Base-by-base conservation (phyloP, 768 basidiomycete genomes). In the Tylopilus felleus region DNA sequence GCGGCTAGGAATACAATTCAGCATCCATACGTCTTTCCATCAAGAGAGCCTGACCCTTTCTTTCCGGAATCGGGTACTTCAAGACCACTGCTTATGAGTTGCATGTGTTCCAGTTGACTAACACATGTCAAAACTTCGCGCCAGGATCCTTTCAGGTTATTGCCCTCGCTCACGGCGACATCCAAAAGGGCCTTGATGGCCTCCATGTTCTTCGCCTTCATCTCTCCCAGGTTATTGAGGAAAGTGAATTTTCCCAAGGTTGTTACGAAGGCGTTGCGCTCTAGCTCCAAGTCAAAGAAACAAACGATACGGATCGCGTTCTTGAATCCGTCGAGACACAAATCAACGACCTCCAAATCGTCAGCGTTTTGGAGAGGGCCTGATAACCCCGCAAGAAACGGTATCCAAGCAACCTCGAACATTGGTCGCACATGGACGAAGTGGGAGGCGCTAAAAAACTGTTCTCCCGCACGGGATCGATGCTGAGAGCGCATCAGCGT, bases 341-440 rank as follows among this genome's bases (percentile, higher is more conserved):
- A 76, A 55, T 92, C 88, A 57, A 98, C 91, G 17, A 94, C 76
- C 65, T 96, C 95, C 44, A 94, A 75, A 70, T 97, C 95, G 65
- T 98, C 93, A 1, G 94, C 93, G 54, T 94, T 91, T 69, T 98
- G 97, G 41, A 98, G 77, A 16, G 94, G 96, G 0, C 85, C 92
- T 9, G 97, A 98, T 27, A 98, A 77, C 12, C 94, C 95, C 14
- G 97, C 96, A 22, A 99, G 80, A 73, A 98, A 95, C 1, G 97
- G 86, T 74, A 98, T 98, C 97, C 97, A 99, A 21, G 93, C 95
- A 8, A 98, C 95, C 71, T 98, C 96, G 63, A 99, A 97, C 97
- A 99, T 99, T 19, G 97, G 96, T 35, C 86, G 83, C 56, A 98
- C 96, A 68, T 99, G 97, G 53, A 98, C 84, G 57, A 94, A 92